These are phyloP conservation scores for Dictyostelium brefeldianum DNA, from an alignment of 78 protist genomes.

Conservation along the genomic window DNA sequence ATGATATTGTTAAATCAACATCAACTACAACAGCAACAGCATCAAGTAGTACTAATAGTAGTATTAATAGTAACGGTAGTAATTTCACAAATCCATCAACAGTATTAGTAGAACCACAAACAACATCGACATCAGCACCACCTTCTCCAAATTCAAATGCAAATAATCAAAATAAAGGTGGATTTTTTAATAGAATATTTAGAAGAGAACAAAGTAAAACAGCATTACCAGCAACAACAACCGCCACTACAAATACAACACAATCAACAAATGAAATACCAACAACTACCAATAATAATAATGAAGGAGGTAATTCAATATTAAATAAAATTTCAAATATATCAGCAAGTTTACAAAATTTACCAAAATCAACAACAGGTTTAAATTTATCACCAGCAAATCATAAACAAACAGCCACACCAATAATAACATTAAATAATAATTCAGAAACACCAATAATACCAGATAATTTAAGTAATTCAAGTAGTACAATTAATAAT, in stretches of 20 bases:
- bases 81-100: background rate
- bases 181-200: slow-evolving; percentile 40
- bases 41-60: background rate
- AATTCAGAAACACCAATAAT: background rate
- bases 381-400: background rate
- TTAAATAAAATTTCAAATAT: slow-evolving; percentile 21
- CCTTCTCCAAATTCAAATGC: background rate
- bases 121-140: background rate
- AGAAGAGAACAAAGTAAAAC: slow-evolving; percentile 43
- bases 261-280: background rate
- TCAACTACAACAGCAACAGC: background rate
- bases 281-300: background rate
- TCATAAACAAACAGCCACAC: background rate
- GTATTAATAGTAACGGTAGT: background rate
- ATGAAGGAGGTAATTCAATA: background rate
- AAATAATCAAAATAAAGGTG: background rate
- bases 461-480: slow-evolving; percentile 6
- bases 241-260: background rate
- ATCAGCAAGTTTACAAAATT: slow-evolving; percentile 9
- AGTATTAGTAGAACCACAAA: background rate
- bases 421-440: background rate
- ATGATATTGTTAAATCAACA: background rate
- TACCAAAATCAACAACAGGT: background rate
- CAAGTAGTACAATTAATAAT: background rate
- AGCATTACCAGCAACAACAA: background rate